Conservation (phyloP, 805 yeast genomes). For the Blastobotrys muscicola region DNA sequence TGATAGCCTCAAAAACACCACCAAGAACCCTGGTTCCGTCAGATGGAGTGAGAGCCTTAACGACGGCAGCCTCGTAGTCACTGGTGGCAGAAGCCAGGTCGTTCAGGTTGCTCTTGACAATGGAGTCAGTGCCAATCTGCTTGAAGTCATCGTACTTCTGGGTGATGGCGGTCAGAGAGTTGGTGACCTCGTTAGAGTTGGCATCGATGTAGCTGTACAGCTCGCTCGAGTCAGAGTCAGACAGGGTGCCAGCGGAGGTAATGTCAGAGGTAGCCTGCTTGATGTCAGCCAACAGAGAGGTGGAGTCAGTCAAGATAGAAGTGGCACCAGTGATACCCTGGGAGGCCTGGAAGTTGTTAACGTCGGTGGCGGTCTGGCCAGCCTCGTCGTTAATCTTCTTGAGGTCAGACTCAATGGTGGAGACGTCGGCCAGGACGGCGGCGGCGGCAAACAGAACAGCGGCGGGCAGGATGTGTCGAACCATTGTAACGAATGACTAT, state of each 20-base stretch:
- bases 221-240: not conserved
- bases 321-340: not conserved
- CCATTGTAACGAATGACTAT: no score
- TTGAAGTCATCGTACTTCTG: not conserved
- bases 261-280: not conserved
- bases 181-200: not conserved
- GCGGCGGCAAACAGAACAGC: no score
- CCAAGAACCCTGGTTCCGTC: no score
- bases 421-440: no score
- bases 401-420: no score
- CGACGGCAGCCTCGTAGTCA: not conserved
- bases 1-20: no score
- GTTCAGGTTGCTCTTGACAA: not conserved
- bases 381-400: no score
- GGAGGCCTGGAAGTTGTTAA: not conserved
- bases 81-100: not conserved
- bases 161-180: not conserved
- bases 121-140: not conserved
- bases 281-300: not conserved
- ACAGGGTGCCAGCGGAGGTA: not conserved
- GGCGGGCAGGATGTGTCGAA: no score
- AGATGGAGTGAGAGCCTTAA: not conserved
- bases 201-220: not conserved
- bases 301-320: not conserved
- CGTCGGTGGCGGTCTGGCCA: not conserved